Evolutionary conservation across 768 basidiomycete species (phyloP).

Genomic region (Cystobasidium tubakii): DNA sequence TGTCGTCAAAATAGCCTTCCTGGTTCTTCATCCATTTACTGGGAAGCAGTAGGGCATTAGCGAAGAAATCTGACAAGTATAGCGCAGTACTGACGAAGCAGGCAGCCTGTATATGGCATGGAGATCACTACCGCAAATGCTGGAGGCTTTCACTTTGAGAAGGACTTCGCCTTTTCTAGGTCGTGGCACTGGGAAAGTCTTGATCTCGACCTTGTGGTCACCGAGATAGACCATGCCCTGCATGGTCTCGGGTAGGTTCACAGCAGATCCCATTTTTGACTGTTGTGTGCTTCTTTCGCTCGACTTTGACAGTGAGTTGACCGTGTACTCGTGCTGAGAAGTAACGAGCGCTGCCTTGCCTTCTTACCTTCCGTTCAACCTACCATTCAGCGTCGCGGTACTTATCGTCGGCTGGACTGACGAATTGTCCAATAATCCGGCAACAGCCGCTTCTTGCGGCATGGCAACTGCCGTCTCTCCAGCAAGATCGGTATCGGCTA

Average conservation of each 20-base stretch:
- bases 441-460: background rate
- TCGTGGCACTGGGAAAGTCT: conserved; percentile 16
- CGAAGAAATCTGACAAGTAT: background rate
- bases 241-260: conserved; percentile 8
- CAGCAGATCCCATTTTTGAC: background rate
- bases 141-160: conserved; percentile 25
- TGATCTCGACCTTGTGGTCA: conserved; percentile 16
- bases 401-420: background rate
- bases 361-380: background rate
- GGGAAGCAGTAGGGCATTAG: background rate
- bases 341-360: background rate
- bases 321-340: too few relatives aligned
- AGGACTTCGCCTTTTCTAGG: conserved; percentile 21
- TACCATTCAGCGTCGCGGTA: background rate
- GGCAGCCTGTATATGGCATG: conserved; percentile 32
- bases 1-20: conserved; percentile 30
- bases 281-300: background rate
- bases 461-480: background rate
- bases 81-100: conserved; percentile 1
- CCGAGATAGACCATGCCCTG: conserved; percentile 27
- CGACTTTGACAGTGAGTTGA: too few relatives aligned
- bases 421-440: background rate
- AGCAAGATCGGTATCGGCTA: background rate
- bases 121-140: conserved; percentile 24
- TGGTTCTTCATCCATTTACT: conserved; percentile 36